Evolutionary conservation across 345 rosid genomes (phyloP).

Genomic region (Capsella bursapastoris): DNA sequence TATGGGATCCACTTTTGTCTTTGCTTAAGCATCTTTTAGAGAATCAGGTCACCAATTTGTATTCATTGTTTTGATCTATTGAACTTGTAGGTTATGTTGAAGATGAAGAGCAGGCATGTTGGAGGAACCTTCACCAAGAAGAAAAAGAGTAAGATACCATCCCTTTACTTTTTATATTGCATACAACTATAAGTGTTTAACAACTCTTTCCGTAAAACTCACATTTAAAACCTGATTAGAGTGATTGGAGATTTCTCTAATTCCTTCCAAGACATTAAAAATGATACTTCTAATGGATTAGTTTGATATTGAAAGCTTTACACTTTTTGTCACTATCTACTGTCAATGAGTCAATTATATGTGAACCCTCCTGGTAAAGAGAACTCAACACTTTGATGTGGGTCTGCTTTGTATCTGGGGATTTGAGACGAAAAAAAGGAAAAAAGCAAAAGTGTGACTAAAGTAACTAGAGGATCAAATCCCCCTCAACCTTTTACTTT

Average conservation of each 20-base stretch:
- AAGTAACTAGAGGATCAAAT: constrained; percentile 55
- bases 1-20: constrained; percentile 44
- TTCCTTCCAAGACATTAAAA: constrained; percentile 12
- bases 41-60: constrained; percentile 4
- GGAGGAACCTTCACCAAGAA: constrained; percentile 97
- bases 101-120: constrained; percentile 98
- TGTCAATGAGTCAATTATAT: constrained; percentile 34
- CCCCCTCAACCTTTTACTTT: constrained; percentile 41
- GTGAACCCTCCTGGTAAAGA: constrained; percentile 39
- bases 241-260: constrained; percentile 5
- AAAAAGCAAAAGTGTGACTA: constrained; percentile 45
- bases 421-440: constrained; percentile 69
- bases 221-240: constrained; percentile 13
- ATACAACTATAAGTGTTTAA: not conserved
- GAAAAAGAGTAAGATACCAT: constrained; percentile 88
- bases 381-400: constrained; percentile 51
- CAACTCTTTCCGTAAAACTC: not conserved
- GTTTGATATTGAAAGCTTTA: constrained; percentile 32
- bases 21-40: constrained; percentile 29
- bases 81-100: constrained; percentile 77
- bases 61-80: constrained; percentile 18
- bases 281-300: constrained; percentile 25
- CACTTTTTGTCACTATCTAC: constrained; percentile 42
- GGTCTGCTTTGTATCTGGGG: constrained; percentile 74
- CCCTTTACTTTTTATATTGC: constrained; percentile 23